Percentiles rank a stretch among this genome's conserved stretches.
Evolutionary conservation across 2,329 filamentous ascomycete genomes (phyloP).

Genomic region (Davidsoniella virescens): DNA sequence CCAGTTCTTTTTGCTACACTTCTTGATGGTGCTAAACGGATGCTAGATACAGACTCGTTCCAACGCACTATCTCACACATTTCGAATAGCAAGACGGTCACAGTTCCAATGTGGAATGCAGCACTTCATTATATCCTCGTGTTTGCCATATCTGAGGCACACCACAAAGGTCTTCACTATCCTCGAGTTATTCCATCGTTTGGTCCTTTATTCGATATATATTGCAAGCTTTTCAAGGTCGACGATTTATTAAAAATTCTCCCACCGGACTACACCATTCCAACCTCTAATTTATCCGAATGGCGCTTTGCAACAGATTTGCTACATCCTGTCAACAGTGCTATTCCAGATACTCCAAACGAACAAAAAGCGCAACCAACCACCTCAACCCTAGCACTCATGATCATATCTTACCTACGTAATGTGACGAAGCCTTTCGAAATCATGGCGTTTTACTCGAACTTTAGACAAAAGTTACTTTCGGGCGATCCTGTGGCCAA

Average conservation of each 20-base stretch:
- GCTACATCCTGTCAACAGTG: constrained; percentile 3
- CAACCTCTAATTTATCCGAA: constrained; percentile 6
- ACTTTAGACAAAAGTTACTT: constrained; percentile 29
- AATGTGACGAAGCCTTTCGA: constrained; percentile 24
- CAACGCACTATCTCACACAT: constrained; percentile 9
- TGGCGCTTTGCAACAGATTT: constrained; percentile 13
- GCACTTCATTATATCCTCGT: constrained; percentile 33
- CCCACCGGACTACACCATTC: constrained; percentile 13
- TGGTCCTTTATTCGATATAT: constrained; percentile 31
- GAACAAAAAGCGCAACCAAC: constrained; percentile 22
- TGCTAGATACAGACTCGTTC: constrained; percentile 36
- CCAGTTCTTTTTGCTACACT: constrained; percentile 51
- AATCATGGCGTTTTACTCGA: constrained; percentile 29
- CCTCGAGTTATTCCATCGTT: constrained; percentile 26
- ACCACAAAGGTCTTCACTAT: constrained; percentile 17
- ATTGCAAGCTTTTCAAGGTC: constrained; percentile 30
- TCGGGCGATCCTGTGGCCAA: constrained; percentile 22
- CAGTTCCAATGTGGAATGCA: constrained; percentile 22
- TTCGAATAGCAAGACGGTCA: constrained; percentile 1
- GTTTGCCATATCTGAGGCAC: constrained; percentile 26
- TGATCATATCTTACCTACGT: constrained; percentile 31
- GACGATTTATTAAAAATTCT: constrained; percentile 27
- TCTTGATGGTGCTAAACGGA: constrained; percentile 51
- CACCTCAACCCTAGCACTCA: constrained; percentile 26
- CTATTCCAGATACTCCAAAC: neutral